A percentile compares a stretch with the other conserved stretches of the same genome.
phyloP scores from a whole-genome alignment of 2,329 filamentous ascomycete genomes.

The Gremmenia infestans region DNA sequence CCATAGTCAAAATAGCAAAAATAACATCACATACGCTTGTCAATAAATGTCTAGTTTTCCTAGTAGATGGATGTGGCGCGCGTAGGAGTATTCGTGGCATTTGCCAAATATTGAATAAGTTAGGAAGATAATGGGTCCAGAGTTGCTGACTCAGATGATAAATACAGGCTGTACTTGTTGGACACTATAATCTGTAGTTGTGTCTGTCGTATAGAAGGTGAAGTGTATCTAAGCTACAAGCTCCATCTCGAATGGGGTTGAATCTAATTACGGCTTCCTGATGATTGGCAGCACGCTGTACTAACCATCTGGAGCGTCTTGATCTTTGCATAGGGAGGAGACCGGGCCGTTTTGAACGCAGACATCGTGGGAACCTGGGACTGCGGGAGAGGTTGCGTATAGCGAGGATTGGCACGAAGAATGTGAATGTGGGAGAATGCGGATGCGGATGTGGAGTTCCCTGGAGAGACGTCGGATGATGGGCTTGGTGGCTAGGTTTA shows the following conservation, averaged over 20 bases:
- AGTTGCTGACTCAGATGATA: no score
- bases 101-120: no score
- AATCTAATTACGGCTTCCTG: slow-evolving; percentile 65
- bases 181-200: no score
- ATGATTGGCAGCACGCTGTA: slow-evolving; percentile 64
- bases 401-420: slow-evolving; percentile 58
- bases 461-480: slow-evolving; percentile 57
- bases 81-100: no score
- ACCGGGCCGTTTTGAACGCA: slow-evolving; percentile 61
- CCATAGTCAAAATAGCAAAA: no score
- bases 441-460: slow-evolving; percentile 51
- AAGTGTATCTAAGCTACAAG: no score
- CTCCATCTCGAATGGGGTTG: slow-evolving; percentile 51
- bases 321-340: slow-evolving; percentile 64
- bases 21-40: no score
- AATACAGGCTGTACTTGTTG: no score
- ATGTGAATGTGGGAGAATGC: slow-evolving; percentile 45
- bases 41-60: no score
- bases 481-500: slow-evolving; percentile 58
- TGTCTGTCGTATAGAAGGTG: no score
- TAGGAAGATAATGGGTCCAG: no score
- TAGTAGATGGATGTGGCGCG: no score
- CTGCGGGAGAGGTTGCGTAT: slow-evolving; percentile 51
- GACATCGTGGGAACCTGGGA: slow-evolving; percentile 55
- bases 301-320: slow-evolving; percentile 48